A percentile compares a stretch with the other conserved stretches of the same genome.
Evolutionary conservation across 2,329 filamentous ascomycete species (phyloP).

Genomic region (Pestalotiopsis sp.): DNA sequence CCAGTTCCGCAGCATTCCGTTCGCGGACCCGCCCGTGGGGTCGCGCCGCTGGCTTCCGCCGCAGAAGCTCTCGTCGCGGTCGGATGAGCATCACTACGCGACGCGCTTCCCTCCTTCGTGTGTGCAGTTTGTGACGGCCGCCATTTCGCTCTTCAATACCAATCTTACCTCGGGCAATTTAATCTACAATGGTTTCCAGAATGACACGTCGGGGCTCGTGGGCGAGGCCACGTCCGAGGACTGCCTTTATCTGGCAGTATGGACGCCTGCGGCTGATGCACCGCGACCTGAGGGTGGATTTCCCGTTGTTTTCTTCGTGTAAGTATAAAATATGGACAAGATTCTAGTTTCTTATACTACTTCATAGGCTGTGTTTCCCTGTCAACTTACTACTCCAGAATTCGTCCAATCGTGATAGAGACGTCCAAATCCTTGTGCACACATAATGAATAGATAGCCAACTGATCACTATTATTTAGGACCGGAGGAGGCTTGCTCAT

Average conservation of each 20-base stretch:
- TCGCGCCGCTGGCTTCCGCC: conserved; percentile 31
- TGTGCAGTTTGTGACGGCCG: conserved; percentile 33
- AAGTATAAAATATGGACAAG: background rate
- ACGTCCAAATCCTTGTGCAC: too few relatives aligned
- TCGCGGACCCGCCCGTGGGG: conserved; percentile 35
- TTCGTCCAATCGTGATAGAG: too few relatives aligned
- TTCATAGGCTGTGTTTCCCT: too few relatives aligned
- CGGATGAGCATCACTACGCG: conserved; percentile 25
- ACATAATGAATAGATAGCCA: too few relatives aligned
- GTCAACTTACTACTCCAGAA: too few relatives aligned
- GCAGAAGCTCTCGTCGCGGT: conserved; percentile 20
- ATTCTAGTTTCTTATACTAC: too few relatives aligned
- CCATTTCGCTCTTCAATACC: conserved; percentile 28
- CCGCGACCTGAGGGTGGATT: conserved; percentile 22
- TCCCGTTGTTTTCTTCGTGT: conserved; percentile 40
- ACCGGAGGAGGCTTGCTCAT: conserved; percentile 40
- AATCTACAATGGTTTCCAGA: conserved; percentile 32
- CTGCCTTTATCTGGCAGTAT: conserved; percentile 42
- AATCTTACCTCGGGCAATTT: conserved; percentile 32
- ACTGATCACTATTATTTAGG: background rate
- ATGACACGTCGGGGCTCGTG: conserved; percentile 20
- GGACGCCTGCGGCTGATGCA: conserved; percentile 32
- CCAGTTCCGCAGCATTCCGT: conserved; percentile 39
- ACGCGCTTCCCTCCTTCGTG: conserved; percentile 33
- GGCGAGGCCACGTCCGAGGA: conserved; percentile 18